Evolutionary conservation across 306 rosid genomes (phyloP), one percentile per base, ranked within the genome.

Genomic region (Rosa multiflora): DNA sequence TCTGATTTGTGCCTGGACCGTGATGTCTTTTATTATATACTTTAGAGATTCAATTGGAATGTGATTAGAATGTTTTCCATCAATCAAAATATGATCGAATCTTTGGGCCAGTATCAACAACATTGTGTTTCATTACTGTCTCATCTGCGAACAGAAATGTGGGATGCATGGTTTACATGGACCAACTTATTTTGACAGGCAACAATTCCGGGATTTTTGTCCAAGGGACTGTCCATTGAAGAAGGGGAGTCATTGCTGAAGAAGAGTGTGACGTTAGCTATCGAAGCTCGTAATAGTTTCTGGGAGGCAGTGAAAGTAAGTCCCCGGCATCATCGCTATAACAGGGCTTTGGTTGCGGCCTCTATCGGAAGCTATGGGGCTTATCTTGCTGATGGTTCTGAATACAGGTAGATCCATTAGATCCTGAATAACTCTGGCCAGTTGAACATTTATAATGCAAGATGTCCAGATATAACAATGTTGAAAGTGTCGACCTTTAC

Each of bases 351-450:
- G 83, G 92, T 94, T 82, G 96, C 97, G 44, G 98, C 98, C 79
- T 94, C 98, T 72, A 79, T 94, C 81, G 98, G 98, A 82, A 89
- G 97, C 87, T 94, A 92, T 75, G 98, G 97, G 73, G 96, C 98
- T 83, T 94, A 85, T 85, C 98, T 94, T 81, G 98, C 98, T 32
- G 98, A 94, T 83, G 98, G 98, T 39, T 94, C 98, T 4, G 98
- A 92, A 72, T 94, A 94, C 72, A 94, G 94, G 98, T 92, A 37
- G 63, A 75, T 71, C 18, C 44, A 32, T 18, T 35, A 18, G 74
- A 29, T 78, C 68, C 48, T 46, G 69, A 23, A 15, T 48, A 52
- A 46, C 75, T 10, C 48, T 78, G 40, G 26, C 46, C 48, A 39
- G 6, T 5, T 4, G 5, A n/a, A 10, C 53, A 67, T 9, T 37